phyloP scores from a whole-genome alignment of 108 stramenopile genomes.

The Nitzschia palea region DNA sequence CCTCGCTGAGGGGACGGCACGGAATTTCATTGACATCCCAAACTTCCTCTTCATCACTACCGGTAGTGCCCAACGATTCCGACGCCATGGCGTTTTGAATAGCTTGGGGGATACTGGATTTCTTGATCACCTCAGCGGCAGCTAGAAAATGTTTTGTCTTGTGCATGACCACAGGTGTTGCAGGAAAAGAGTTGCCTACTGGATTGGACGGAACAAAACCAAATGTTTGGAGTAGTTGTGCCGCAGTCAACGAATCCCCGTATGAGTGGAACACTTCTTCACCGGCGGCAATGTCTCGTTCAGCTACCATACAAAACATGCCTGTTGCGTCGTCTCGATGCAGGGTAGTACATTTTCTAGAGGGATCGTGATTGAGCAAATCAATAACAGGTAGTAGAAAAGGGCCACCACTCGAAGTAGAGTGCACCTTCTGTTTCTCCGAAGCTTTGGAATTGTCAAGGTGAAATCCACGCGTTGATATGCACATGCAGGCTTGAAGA shows the following conservation, averaged over 20 bases:
- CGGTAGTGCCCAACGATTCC: neutral
- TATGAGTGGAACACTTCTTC: conserved; percentile 86
- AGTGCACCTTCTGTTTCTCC: neutral
- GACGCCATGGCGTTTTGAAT: conserved; percentile 14
- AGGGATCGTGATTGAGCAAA: conserved; percentile 73
- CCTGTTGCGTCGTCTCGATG: conserved; percentile 25
- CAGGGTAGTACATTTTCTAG: conserved; percentile 59
- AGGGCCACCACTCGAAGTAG: conserved; percentile 42
- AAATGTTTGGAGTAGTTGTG: conserved; percentile 81
- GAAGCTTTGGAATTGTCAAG: conserved; percentile 1
- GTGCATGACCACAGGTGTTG: conserved; percentile 5
- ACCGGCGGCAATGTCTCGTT: conserved; percentile 57
- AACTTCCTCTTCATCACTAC: conserved; percentile 6
- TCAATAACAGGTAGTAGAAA: conserved; percentile 82
- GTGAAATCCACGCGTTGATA: conserved; percentile 85
- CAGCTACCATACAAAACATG: conserved; percentile 69
- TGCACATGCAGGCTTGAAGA: conserved; percentile 60
- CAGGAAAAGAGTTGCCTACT: neutral
- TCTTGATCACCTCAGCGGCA: conserved; percentile 40
- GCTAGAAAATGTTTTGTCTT: conserved; percentile 42
- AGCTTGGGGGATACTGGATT: conserved; percentile 27
- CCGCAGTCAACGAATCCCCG: conserved; percentile 60
- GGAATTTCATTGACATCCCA: conserved; percentile 34
- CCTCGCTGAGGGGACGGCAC: neutral
- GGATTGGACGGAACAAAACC: conserved; percentile 60